phyloP scores from a whole-genome alignment of 2,329 filamentous ascomycete genomes.

The Monilinia fructigena region DNA sequence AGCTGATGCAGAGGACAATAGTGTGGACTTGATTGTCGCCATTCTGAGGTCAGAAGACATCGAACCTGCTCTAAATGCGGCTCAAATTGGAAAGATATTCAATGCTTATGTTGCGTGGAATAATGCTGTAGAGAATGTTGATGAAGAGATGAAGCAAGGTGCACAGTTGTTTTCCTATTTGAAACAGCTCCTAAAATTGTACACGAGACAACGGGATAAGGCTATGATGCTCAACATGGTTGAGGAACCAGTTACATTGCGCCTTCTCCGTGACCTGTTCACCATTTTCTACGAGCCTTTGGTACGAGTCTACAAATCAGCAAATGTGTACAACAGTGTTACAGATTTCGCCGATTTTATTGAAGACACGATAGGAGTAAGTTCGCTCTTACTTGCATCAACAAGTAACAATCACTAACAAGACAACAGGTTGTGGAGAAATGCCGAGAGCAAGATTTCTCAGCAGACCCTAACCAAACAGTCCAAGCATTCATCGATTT shows the following conservation, averaged over 20 bases:
- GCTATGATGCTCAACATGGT: conserved; percentile 95
- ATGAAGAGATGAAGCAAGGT: conserved; percentile 83
- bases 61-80: conserved; percentile 64
- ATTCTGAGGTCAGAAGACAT: conserved; percentile 79
- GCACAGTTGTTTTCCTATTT: conserved; percentile 91
- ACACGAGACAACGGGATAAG: conserved; percentile 90
- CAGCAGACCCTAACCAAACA: conserved; percentile 94
- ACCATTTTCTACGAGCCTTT: conserved; percentile 99
- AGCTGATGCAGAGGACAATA: conserved; percentile 67
- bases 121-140: conserved; percentile 85
- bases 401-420: conserved; percentile 27
- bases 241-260: conserved; percentile 95
- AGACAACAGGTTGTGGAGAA: conserved; percentile 57
- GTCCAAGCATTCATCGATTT: conserved; percentile 98
- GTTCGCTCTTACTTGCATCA: conserved; percentile 26
- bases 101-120: conserved; percentile 98
- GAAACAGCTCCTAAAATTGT: conserved; percentile 91
- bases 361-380: conserved; percentile 84
- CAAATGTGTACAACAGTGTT: conserved; percentile 95
- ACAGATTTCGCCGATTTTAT: conserved; percentile 94
- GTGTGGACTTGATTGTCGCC: conserved; percentile 81
- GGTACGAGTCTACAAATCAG: conserved; percentile 95
- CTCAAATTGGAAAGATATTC: conserved; percentile 81
- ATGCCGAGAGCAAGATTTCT: conserved; percentile 73
- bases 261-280: conserved; percentile 92